phyloP scores from a whole-genome alignment of 2,329 filamentous ascomycete genomes.

The Metarhizium guizhouense region DNA sequence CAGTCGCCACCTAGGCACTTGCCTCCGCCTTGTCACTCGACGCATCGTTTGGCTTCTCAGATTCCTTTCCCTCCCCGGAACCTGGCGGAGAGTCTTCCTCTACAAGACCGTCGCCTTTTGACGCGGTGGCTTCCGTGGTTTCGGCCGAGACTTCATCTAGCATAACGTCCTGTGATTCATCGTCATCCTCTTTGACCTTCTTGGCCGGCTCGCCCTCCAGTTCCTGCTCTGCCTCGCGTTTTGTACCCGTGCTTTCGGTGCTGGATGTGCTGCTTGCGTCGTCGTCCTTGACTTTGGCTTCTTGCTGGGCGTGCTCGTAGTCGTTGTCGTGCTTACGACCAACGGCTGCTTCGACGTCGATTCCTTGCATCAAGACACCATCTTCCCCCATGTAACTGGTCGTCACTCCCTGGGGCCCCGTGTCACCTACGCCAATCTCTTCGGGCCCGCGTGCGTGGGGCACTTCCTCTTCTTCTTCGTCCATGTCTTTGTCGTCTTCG shows the following conservation, averaged over 20 bases:
- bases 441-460: conserved; percentile 81
- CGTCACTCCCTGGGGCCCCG: conserved; percentile 58
- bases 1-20: not conserved
- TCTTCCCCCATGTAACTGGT: conserved; percentile 30
- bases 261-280: conserved; percentile 13
- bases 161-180: not conserved
- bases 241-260: conserved; percentile 32
- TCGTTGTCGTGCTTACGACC: conserved; percentile 37
- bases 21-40: not conserved
- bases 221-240: conserved; percentile 46
- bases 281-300: conserved; percentile 17
- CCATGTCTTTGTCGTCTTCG: conserved; percentile 19
- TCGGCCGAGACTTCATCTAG: not conserved
- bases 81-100: not conserved
- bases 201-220: conserved; percentile 33
- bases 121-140: not conserved
- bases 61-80: not conserved
- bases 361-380: conserved; percentile 41
- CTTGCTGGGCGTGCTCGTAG: conserved; percentile 10
- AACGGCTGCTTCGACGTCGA: conserved; percentile 53
- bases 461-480: conserved; percentile 49
- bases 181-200: conserved; percentile 37
- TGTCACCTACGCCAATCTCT: conserved; percentile 77
- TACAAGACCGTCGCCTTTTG: not conserved
- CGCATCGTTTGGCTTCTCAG: not conserved